A percentile compares a stretch with the other conserved stretches of the same genome.
phyloP scores from a whole-genome alignment of 2,329 filamentous ascomycete species.

The Fonsecaea pedrosoi region DNA sequence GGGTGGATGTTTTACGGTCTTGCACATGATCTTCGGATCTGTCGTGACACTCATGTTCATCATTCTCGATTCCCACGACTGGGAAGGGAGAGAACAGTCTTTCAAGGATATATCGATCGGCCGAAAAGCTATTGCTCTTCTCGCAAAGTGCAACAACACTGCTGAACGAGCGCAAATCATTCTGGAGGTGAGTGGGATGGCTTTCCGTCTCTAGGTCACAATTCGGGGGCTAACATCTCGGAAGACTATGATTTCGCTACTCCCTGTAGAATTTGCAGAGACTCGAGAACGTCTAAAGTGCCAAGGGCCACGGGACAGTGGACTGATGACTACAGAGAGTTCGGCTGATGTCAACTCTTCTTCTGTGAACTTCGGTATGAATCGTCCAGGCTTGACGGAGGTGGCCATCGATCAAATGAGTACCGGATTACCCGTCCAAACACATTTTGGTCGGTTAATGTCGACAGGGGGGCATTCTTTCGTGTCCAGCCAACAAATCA shows the following conservation, averaged over 20 bases:
- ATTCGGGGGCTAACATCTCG: neutral
- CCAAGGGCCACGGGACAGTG: neutral
- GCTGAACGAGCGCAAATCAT: conserved; percentile 1
- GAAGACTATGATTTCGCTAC: conserved; percentile 4
- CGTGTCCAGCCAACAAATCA: neutral
- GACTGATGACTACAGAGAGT: neutral
- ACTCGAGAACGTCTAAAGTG: conserved; percentile 3
- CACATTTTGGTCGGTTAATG: neutral
- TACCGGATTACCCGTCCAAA: neutral
- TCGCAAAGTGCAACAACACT: neutral
- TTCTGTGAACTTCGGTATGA: neutral
- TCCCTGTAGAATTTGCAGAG: conserved; percentile 5
- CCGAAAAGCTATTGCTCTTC: conserved; percentile 7
- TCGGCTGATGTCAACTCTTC: neutral
- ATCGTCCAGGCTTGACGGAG: neutral
- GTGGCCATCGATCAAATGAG: neutral
- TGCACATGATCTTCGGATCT: conserved; percentile 12
- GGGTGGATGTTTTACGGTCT: conserved; percentile 5
- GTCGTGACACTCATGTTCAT: conserved; percentile 10
- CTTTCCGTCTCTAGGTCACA: neutral
- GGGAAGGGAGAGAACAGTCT: conserved; percentile 3
- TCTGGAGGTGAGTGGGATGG: neutral
- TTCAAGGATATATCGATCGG: conserved; percentile 12
- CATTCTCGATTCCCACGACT: conserved; percentile 5
- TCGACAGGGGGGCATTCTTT: neutral